Evolutionary conservation across 441 rosid genomes (phyloP).

Genomic region (Pelargonium australe): DNA sequence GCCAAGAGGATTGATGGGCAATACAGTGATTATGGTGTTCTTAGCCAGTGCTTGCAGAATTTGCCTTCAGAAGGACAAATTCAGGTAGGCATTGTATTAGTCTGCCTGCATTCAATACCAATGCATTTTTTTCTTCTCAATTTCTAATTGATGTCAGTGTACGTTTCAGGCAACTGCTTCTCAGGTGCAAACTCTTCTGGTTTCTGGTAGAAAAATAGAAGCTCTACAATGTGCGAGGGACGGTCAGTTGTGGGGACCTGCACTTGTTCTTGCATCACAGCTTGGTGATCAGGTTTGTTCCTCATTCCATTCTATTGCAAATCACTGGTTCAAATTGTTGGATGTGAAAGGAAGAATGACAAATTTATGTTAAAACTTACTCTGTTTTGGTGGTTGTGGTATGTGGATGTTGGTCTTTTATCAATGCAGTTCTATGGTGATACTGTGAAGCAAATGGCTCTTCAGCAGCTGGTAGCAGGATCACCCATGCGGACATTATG

Average conservation of each 20-base stretch:
- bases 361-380: not conserved
- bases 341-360: slow-evolving; percentile 7
- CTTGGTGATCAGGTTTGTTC: slow-evolving; percentile 84
- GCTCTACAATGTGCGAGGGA: slow-evolving; percentile 82
- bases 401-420: slow-evolving; percentile 15
- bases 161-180: slow-evolving; percentile 69
- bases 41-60: slow-evolving; percentile 64
- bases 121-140: slow-evolving; percentile 11
- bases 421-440: slow-evolving; percentile 75
- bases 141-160: slow-evolving; percentile 23
- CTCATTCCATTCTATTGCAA: slow-evolving; percentile 15
- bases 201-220: slow-evolving; percentile 82
- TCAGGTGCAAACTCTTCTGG: slow-evolving; percentile 89
- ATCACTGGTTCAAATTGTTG: slow-evolving; percentile 13
- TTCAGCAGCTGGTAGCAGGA: slow-evolving; percentile 78
- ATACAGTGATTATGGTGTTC: slow-evolving; percentile 42
- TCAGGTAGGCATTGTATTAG: slow-evolving; percentile 39
- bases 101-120: slow-evolving; percentile 10
- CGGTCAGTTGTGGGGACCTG: slow-evolving; percentile 99
- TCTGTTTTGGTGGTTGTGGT: slow-evolving; percentile 14
- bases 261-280: slow-evolving; percentile 91
- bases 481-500: slow-evolving; percentile 95
- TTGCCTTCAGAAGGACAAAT: slow-evolving; percentile 83
- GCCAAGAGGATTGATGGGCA: slow-evolving; percentile 48
- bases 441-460: slow-evolving; percentile 95